Evolutionary conservation across 2,329 filamentous ascomycete genomes (phyloP), one percentile per base, ranked within the genome.

Genomic region (Claviceps pazoutovae): DNA sequence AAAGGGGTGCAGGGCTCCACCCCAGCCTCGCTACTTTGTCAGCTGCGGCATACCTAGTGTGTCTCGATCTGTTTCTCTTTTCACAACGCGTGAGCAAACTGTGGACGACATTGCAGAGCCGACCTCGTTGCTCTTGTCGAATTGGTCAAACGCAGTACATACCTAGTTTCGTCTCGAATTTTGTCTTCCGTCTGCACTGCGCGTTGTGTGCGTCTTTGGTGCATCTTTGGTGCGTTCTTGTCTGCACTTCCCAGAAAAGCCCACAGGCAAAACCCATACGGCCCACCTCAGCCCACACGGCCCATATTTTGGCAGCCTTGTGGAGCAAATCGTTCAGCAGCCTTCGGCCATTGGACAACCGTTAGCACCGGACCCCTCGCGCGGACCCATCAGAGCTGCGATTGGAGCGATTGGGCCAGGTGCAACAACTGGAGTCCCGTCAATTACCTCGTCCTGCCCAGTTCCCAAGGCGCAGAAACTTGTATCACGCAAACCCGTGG

Each of bases 401-500:
- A 7, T 42, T 19, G 39, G 19, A 42, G 39, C 39, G 19, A 19
- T 17, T 13, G 30, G 7, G 17, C 39, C 30, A 34, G 30, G 30
- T 34, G 30, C 30, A n/a, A n/a, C 38, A 41, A n/a, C 16, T 41
- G 16, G n/a, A 41, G 23, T 21, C 42, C 21, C 53, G 48, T 55
- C 53, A 53, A 48, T 51, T 53, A 50, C 49, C 51, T 55, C 51
- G 45, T 39, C 44, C 48, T 50, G 53, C 51, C 51, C 51, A 51
- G 39, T 50, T 53, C 23, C 46, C 51, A 19, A 53, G 53, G 37
- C 53, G 55, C 55, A 56, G 52, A 53, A 53, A 54, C 46, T 56
- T 55, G 56, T 58, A 58, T 58, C 55, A 58, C 56, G 56, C 56
- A 58, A 58, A 58, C 54, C 54, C 54, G 54, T 55, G 47, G 52